Evolutionary conservation across 257 asterid species (phyloP), one percentile per base, ranked within the genome.

Genomic region (Primulina eburnea): DNA sequence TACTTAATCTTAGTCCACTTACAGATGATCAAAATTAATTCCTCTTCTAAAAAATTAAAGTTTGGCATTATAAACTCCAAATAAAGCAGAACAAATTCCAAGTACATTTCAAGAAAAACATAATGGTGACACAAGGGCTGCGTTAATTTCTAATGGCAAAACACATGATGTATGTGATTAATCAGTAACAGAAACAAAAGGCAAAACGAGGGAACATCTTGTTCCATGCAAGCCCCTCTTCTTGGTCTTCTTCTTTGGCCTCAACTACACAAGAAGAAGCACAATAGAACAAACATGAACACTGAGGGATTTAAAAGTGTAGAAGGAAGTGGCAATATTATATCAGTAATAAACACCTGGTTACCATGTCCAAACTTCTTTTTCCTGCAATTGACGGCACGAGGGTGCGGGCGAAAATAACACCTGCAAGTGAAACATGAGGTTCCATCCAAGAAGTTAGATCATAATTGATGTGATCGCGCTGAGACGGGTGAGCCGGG

Each of bases 321-420:
- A 50, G 5, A 50, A 43, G 17, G n/a, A 12, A 43, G 62, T 57
- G 28, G 14, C 62, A 58, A 20, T 7, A 58, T 58, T 20, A 20
- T 28, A 28, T 20, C 63, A 21, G 17, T 21, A 12, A 34, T 63
- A 65, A 5, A 38, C 4, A 68, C 72, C 77, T 70, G 78, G 24
- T 73, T 65, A 57, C 80, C 75, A 69, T 79, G 86, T 1, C 86
- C 85, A 64, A 86, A 81, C 73, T 84, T 84, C 81, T 84, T 84
- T 17, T 84, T 81, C 74, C 88, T 70, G 76, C 89, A 81, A 79
- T 81, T 79, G 43, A 81, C 84, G 20, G 89, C 86, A 37, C 82
- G 79, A 16, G 89, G 84, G 21, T 81, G 84, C 62, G 81, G 17
- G 29, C 83, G 83, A 16, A 86, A 84, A 72, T 81, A 81, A 52